Percentiles rank a stretch among this genome's conserved stretches.
Conservation (phyloP, 345 rosid species). For the Pugionium cornutum region DNA sequence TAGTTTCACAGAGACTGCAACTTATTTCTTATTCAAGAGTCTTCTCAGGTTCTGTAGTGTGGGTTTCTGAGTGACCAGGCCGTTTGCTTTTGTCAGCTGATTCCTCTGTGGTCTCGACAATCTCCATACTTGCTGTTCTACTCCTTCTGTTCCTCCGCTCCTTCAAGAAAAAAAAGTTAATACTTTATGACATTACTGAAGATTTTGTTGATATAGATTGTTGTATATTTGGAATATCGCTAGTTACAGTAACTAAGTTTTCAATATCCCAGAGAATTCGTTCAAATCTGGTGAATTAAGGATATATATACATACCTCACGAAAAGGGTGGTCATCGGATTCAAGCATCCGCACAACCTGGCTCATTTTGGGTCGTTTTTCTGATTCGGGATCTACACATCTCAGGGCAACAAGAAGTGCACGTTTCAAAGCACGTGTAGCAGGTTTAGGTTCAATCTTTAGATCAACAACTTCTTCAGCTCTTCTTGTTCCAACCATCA, state of each 20-base stretch:
- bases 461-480: slow-evolving; percentile 91
- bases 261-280: background rate
- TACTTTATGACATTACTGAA: background rate
- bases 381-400: slow-evolving; percentile 88
- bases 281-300: background rate
- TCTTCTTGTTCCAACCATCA: slow-evolving; percentile 92
- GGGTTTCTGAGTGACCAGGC: slow-evolving; percentile 20
- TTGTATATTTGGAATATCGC: slow-evolving; percentile 13
- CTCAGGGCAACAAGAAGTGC: slow-evolving; percentile 81
- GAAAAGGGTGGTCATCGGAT: slow-evolving; percentile 79
- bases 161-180: slow-evolving; percentile 42
- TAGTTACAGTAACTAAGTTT: background rate
- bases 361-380: slow-evolving; percentile 92
- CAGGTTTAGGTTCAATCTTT: slow-evolving; percentile 66
- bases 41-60: slow-evolving; percentile 32
- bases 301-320: slow-evolving; percentile 56
- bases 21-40: slow-evolving; percentile 7
- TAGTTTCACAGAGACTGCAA: slow-evolving; percentile 4
- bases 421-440: slow-evolving; percentile 74
- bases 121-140: slow-evolving; percentile 80
- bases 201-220: background rate
- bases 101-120: slow-evolving; percentile 59
- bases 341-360: slow-evolving; percentile 90
- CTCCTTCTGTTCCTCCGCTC: slow-evolving; percentile 80
- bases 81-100: slow-evolving; percentile 42